A percentile compares a stretch with the other conserved stretches of the same genome.
Conservation (phyloP, 495 filamentous ascomycete species). For the Ascodesmis nigricans region DNA sequence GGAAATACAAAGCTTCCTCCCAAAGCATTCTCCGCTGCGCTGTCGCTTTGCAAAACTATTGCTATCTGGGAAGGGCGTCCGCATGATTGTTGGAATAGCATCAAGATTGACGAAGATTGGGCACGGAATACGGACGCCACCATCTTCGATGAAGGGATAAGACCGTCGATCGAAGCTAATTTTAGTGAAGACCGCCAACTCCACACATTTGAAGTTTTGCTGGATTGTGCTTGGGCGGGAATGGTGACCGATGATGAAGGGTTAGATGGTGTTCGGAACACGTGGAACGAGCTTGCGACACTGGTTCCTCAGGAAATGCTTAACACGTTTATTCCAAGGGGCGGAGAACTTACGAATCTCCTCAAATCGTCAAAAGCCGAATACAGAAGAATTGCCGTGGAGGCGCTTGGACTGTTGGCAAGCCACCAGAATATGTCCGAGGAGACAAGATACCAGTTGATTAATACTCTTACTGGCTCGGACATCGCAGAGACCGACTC, state of each 20-base stretch:
- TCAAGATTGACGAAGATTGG: constrained; percentile 62
- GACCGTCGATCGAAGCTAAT: constrained; percentile 34
- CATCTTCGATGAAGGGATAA: constrained; percentile 38
- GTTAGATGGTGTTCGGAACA: constrained; percentile 10
- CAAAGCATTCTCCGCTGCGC: constrained; percentile 37
- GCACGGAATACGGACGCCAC: constrained; percentile 52
- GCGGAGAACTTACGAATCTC: constrained; percentile 6
- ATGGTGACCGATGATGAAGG: constrained; percentile 30
- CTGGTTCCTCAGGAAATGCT: constrained; percentile 8
- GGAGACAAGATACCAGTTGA: no score
- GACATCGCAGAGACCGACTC: constrained; percentile 32
- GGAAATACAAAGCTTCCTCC: constrained; percentile 1
- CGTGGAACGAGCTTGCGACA: constrained; percentile 16
- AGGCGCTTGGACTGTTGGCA: constrained; percentile 55
- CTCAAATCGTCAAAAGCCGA: constrained; percentile 11
- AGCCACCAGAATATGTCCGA: constrained; percentile 34
- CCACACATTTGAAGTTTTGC: constrained; percentile 21
- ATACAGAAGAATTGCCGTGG: constrained; percentile 31
- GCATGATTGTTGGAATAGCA: constrained; percentile 24
- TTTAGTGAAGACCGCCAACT: constrained; percentile 24
- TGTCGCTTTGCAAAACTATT: constrained; percentile 52
- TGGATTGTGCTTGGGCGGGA: constrained; percentile 36
- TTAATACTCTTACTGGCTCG: no score
- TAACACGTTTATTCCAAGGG: constrained; percentile 2
- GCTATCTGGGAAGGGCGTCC: constrained; percentile 49